Conservation (phyloP, 2,329 filamentous ascomycete genomes). For the Aspergillus spinulosporus region DNA sequence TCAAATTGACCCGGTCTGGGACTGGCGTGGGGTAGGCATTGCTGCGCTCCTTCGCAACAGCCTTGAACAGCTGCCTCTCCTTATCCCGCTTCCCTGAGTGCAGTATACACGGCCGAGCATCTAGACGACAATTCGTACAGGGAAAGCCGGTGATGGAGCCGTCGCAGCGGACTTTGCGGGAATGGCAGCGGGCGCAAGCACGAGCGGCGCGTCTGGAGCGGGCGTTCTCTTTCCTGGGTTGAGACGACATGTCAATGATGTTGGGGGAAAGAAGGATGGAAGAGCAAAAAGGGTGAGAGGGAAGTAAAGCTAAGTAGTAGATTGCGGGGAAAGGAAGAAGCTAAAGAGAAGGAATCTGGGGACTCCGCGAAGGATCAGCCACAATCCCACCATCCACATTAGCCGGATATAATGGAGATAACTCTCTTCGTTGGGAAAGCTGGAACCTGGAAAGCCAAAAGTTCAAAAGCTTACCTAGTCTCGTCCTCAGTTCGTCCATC, state of each 20-base stretch:
- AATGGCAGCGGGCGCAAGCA: conserved; percentile 17
- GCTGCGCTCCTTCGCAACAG: conserved; percentile 3
- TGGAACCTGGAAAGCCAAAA: not conserved
- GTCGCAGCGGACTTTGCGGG: conserved; percentile 19
- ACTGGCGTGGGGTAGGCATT: not conserved
- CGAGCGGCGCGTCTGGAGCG: conserved; percentile 17
- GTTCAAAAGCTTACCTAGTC: not conserved
- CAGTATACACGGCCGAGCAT: conserved; percentile 14
- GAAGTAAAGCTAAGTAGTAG: not conserved
- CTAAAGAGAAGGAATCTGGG: not conserved
- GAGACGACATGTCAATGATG: not conserved
- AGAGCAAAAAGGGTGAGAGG: not conserved
- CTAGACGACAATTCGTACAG: conserved; percentile 20
- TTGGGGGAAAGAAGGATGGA: not conserved
- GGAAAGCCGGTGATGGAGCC: conserved; percentile 20
- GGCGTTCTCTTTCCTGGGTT: not conserved
- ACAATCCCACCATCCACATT: not conserved
- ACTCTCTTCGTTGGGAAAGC: not conserved
- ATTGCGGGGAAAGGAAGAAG: conserved; percentile 6
- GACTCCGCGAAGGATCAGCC: conserved; percentile 1
- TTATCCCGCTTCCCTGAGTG: conserved; percentile 14
- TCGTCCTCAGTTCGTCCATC: not conserved
- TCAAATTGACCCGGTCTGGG: not conserved
- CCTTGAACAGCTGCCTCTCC: conserved; percentile 12
- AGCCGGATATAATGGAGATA: not conserved